Evolutionary conservation across 331 rosid species (phyloP), one percentile per base, ranked within the genome.

Genomic region (Malus hybrid): DNA sequence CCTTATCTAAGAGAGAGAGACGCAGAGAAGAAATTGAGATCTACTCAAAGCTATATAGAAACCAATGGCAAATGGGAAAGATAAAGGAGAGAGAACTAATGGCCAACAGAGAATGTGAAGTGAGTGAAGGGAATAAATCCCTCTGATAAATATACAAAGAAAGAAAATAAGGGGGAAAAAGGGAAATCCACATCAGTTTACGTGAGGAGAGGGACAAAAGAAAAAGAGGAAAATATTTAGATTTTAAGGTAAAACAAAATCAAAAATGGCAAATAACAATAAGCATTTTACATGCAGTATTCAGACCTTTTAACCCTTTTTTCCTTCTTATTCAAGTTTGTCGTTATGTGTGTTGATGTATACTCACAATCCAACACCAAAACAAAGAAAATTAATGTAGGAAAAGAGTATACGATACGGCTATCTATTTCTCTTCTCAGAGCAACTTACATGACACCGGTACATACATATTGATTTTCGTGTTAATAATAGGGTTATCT

Each of bases 71-170:
- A 61, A 61, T 29, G 57, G 55, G 39, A 80, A 65, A 19, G 42
- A 54, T 67, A 76, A 83, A 75, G 46, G 19, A 80, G 65, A 69
- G 64, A 74, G 76, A 75, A 69, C 36, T 48, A 86, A 83, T 67
- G 78, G 90, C 28, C 84, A 54, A 73, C 18, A 31, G 70, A 78
- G 50, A 54, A 71, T 2, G 56, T 50, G 56, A 15, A 50, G 56
- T 6, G 56, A 80, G 85, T 66, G 79, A 71, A 76, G 84, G 56
- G 77, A 78, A 82, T 77, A 82, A 80, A 71, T 62, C 57, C 68
- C 22, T n/a, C 44, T 9, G 44, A 39, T 39, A 39, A 39, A 24
- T 67, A 52, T 42, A 46, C 55, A 29, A 62, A 73, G 20, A 65
- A 80, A 13, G 70, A 20, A 80, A 61, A 55, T 10, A 54, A 52